phyloP scores from a whole-genome alignment of 345 rosid genomes.

The Diplotaxis tenuifolia region DNA sequence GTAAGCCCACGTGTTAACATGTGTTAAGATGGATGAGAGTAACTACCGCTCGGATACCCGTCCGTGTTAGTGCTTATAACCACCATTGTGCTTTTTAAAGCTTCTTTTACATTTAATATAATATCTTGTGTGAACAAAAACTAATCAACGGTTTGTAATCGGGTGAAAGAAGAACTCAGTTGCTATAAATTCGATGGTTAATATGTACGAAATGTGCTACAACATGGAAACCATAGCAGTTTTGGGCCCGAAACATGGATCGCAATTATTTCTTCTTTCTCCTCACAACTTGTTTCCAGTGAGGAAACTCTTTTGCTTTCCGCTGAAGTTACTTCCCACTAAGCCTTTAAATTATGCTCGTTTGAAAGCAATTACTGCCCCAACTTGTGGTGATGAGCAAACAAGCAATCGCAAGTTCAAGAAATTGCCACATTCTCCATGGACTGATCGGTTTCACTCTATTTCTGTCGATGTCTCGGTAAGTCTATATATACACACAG shows the following conservation, averaged over 20 bases:
- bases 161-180: neutral
- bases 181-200: neutral
- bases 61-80: no score
- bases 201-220: neutral
- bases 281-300: neutral
- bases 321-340: neutral
- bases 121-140: neutral
- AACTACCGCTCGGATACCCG: no score
- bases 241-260: neutral
- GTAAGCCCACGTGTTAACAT: no score
- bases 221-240: neutral
- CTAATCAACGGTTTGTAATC: neutral
- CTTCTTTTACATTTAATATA: neutral
- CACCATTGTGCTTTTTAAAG: no score
- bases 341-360: neutral
- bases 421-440: neutral
- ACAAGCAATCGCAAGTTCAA: neutral
- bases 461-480: neutral
- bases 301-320: neutral
- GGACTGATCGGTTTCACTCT: conserved; percentile 1
- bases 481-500: neutral
- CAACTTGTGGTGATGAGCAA: neutral
- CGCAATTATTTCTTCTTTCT: neutral
- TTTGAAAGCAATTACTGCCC: neutral
- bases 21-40: no score